Evolutionary conservation across 2,329 filamentous ascomycete genomes (phyloP).

Genomic region (Scorias spongiosa): DNA sequence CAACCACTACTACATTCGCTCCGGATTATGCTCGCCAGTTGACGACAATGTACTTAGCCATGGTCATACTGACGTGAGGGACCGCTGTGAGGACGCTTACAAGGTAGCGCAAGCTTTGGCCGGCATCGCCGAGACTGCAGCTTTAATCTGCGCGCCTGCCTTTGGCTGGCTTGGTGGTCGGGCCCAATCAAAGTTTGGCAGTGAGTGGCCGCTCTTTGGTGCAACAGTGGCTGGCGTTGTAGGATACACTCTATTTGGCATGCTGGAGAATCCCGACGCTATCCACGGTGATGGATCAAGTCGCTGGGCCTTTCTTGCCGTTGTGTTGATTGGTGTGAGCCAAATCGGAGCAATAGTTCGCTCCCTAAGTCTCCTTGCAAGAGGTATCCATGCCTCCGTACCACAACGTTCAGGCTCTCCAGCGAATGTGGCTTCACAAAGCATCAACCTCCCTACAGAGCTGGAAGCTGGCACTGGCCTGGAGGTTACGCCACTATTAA

Average conservation of each 20-base stretch:
- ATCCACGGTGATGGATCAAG: constrained; percentile 47
- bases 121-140: constrained; percentile 75
- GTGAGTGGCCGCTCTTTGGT: constrained; percentile 57
- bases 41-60: constrained; percentile 11
- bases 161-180: constrained; percentile 72
- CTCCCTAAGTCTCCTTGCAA: constrained; percentile 74
- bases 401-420: background rate
- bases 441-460: background rate
- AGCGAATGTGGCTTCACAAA: background rate
- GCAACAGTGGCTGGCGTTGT: constrained; percentile 59
- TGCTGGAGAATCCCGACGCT: constrained; percentile 62
- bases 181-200: background rate
- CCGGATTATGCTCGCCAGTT: constrained; percentile 52
- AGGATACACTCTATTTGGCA: constrained; percentile 64
- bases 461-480: constrained; percentile 3
- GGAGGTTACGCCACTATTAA: constrained; percentile 15
- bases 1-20: constrained; percentile 74
- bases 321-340: constrained; percentile 70
- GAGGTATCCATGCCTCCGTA: constrained; percentile 46
- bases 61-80: constrained; percentile 51
- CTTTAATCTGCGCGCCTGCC: constrained; percentile 66
- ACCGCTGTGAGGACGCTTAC: constrained; percentile 74
- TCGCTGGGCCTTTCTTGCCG: constrained; percentile 45
- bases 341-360: constrained; percentile 96
- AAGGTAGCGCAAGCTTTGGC: constrained; percentile 75